phyloP scores from a whole-genome alignment of 208 protist genomes.

The Porcisia deanei region DNA sequence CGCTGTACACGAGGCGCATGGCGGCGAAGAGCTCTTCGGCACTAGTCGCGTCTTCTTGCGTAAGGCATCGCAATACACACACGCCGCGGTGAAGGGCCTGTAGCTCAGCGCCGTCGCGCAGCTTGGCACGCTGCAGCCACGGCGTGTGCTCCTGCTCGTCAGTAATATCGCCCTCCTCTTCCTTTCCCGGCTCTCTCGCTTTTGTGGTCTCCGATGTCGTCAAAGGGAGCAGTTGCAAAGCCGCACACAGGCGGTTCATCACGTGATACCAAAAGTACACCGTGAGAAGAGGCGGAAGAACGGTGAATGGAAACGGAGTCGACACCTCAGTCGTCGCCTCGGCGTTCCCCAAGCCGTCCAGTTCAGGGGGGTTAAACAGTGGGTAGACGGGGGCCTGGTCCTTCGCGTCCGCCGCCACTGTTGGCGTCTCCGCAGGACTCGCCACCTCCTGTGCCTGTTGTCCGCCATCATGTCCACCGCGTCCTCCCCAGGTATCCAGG shows the following conservation, averaged over 20 bases:
- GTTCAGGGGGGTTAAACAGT: constrained; percentile 4
- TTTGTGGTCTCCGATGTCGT: background rate
- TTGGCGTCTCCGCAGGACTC: background rate
- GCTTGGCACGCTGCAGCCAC: constrained; percentile 11
- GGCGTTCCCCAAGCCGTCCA: background rate
- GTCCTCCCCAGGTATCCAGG: constrained; percentile 12
- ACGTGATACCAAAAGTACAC: constrained; percentile 36
- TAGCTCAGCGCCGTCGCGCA: constrained; percentile 4
- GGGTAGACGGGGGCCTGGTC: constrained; percentile 18
- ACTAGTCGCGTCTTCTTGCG: constrained; percentile 7
- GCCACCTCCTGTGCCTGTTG: background rate
- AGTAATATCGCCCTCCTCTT: background rate
- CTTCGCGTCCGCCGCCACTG: too few species aligned
- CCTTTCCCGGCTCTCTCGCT: background rate
- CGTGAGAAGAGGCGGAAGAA: constrained; percentile 26
- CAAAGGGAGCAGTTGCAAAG: constrained; percentile 19
- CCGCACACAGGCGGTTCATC: constrained; percentile 15
- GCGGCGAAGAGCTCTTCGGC: constrained; percentile 29
- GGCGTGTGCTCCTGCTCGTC: background rate
- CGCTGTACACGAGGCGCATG: constrained; percentile 18
- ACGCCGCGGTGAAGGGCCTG: constrained; percentile 19
- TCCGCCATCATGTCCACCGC: background rate
- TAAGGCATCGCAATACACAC: constrained; percentile 29
- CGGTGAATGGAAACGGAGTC: constrained; percentile 22
- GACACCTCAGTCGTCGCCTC: background rate